Base-by-base conservation (phyloP, 2,329 filamentous ascomycete species). In the Trichoderma asperellum region DNA sequence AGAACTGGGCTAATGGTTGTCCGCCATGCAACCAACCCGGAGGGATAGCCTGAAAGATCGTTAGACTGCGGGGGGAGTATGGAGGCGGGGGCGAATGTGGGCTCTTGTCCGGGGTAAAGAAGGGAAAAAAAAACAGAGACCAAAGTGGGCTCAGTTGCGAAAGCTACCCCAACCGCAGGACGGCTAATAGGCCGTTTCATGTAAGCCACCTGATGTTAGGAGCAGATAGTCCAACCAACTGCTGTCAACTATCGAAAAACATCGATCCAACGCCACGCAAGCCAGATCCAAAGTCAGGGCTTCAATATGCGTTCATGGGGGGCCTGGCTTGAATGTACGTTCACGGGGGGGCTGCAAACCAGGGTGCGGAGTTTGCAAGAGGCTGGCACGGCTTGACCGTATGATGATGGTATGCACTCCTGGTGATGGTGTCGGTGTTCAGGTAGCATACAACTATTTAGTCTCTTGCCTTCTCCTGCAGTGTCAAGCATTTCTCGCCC, bases 1-100 rank as follows among this genome's bases (percentile, higher is more conserved):
- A 57, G 29, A 34, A 57, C 55, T 34, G 37, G 52, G 53, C 53
- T 57, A 47, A 32, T 43, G 24, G 37, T 35, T 37, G 24, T 27
- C 29, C 37, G n/a, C 27, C 64, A 66, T 58, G 49, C 63, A 66
- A 35, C 64, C 63, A 66, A 58, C 64, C 53, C 64, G 64, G 55
- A 59, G 55, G 10, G 29, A 58, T 56, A 34, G 55, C 55, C 64
- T 59, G 40, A 67, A 52, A 40, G 27, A 67, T 59, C 63, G 21
- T 49, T 67, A 67, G 64, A 59, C 55, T 67, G 64, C 64, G 64
- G 64, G 64, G 64, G 64, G 55, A 58, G 34, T 16, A 49, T 66
- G 62, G 49, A 47, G 62, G 62, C 18, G 64, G 40, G 40, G 64
- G 29, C 35, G 24, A 59, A 34, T 55, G 40, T 66, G 55, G 64